Percentiles rank a stretch among this genome's conserved stretches.
phyloP scores from a whole-genome alignment of 73 alveolate species.

The Blepharisma stoltei region DNA sequence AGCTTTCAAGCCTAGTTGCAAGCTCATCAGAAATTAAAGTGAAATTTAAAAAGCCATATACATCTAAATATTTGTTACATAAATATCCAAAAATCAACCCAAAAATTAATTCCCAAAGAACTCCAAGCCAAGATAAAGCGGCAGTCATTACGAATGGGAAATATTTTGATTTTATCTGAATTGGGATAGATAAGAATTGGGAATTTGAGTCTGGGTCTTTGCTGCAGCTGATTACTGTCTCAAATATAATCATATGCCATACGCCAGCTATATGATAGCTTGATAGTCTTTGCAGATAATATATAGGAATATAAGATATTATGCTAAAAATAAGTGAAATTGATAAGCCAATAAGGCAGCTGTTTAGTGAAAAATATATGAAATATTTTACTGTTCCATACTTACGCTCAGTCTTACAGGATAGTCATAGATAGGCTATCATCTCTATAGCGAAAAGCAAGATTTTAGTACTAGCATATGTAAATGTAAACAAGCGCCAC shows the following conservation, averaged over 20 bases:
- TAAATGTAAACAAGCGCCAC: too few relatives aligned
- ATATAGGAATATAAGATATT: background rate
- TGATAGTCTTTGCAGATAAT: background rate
- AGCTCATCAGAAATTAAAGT: background rate
- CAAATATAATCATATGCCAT: conserved; percentile 30
- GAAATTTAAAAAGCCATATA: background rate
- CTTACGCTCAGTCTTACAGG: background rate
- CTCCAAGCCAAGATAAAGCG: background rate
- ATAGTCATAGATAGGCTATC: background rate
- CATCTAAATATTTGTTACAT: background rate
- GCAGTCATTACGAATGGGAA: background rate
- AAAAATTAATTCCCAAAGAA: background rate
- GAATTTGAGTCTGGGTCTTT: conserved; percentile 26
- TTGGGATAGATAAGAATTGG: conserved; percentile 7
- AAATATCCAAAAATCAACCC: conserved; percentile 17
- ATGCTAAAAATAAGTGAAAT: too few relatives aligned
- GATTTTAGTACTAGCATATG: too few relatives aligned
- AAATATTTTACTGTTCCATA: conserved; percentile 13
- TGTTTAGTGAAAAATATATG: conserved; percentile 21
- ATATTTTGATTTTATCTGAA: conserved; percentile 1
- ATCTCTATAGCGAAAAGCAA: background rate
- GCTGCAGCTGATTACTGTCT: conserved; percentile 4
- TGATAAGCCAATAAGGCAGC: background rate
- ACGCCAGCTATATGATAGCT: background rate
- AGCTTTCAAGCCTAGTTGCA: background rate